Evolutionary conservation across 805 yeast species (phyloP), one percentile per base, ranked within the genome.

Genomic region (Teunomyces aglyptinius): DNA sequence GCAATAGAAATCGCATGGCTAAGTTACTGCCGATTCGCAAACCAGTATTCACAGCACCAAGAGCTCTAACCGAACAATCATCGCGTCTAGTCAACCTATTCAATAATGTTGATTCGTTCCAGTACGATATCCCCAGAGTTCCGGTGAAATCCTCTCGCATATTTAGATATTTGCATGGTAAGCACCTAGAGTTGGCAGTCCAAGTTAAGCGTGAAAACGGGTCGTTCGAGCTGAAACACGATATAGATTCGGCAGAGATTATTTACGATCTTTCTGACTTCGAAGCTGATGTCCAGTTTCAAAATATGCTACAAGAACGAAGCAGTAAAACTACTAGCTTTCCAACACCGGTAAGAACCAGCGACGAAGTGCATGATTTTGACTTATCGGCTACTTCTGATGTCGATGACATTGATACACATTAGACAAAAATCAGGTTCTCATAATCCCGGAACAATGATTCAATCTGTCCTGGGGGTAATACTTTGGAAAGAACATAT

Each of bases 181-280:
- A 29, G 18, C 32, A 41, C 4, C 20, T 18, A 19, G 19, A 32
- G n/a, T 12, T n/a, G 7, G 31, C 13, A 3, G 31, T 29, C 4
- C 26, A 26, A 31, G 18, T 35, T 11, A 47, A 44, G 18, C 36
- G 28, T n/a, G 43, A 46, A 28, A 43, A 22, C 22, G 38, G 24
- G 13, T 26, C 45, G 8, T 28, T 38, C 19, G 26, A 33, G 8
- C 38, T 20, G 20, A 27, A 19, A 7, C 43, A 42, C 16, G 35
- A 22, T 8, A 27, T 51, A 11, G 48, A 51, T 4, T 48, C 53
- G n/a, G 57, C 58, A 6, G 54, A 54, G 29, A 52, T 56, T 1
- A 54, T 56, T 6, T 50, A 55, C 39, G 60, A 58, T 36, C 33
- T 59, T n/a, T 54, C 61, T 10, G 62, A 58, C 19, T 53, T 52